Evolutionary conservation across 2,329 filamentous ascomycete species (phyloP), one percentile per base, ranked within the genome.

Genomic region (Fusarium cyanostomum): DNA sequence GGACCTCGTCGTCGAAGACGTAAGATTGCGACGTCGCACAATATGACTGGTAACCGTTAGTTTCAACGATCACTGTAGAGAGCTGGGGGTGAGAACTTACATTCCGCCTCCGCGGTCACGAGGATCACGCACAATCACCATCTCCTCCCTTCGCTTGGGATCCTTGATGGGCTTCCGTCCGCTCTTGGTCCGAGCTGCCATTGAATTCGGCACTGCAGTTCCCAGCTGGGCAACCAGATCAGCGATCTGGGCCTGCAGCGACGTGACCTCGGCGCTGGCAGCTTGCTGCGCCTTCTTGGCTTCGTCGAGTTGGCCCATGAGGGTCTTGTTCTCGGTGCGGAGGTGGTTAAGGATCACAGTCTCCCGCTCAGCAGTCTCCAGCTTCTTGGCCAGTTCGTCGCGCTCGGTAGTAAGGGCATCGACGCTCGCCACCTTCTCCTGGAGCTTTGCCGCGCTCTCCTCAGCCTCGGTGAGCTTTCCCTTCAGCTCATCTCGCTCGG

Each of bases 91-190:
- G 8, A 9, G 1, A 11, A 68, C 70, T 69, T 59, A 69, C 70
- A 72, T 63, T 52, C 59, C 69, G 24, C 65, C 59, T 16, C 59
- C 60, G 41, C 62, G 60, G 24, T 66, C 59, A 6, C 61, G 45
- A 30, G 70, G 64, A 38, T 72, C 70, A 9, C 70, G 58, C 21
- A 72, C 70, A 34, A 72, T 65, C 7, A 72, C 67, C 21, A 72
- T 42, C 24, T 72, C 70, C 30, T 71, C 66, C 24, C 58, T 64
- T 5, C 58, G 56, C 59, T 72, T 72, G 28, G 66, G 52, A 50
- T 72, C 67, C 34, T 68, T 72, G 43, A 57, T 60, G 4, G 53
- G 46, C 56, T 70, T 70, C 27, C 68, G 56, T 7, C 52, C 61
- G 6, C 64, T 64, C 34, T 62, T 68, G 1, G 53, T 56, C 7